Base-by-base conservation (phyloP, 345 rosid species). In the Kandelia obovata region DNA sequence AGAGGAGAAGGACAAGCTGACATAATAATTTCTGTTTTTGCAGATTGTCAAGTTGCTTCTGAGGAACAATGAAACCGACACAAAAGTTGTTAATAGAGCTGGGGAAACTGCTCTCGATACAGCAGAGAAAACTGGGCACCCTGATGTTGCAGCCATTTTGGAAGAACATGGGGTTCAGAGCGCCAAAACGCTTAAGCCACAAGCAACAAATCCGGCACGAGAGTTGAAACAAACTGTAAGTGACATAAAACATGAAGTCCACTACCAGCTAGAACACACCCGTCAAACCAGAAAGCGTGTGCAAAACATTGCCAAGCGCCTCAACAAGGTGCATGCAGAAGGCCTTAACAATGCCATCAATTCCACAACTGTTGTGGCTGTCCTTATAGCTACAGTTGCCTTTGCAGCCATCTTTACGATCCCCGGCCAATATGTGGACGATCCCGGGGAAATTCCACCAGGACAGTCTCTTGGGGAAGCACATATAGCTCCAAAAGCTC, bases 291-390 rank as follows among this genome's bases (percentile, higher is more conserved):
- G 97, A 60, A 91, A 74, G 70, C 89, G 87, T 20, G 96, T 93
- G 56, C 97, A 91, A 64, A 94, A 92, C 69, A 91, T 93, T 5
- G 96, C 97, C 1, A 91, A 91, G 78, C 90, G 90, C 57, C 66
- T 93, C 61, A 88, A 87, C 80, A 91, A 91, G 78, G 88, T 93
- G 97, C 97, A 93, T 17, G 61, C 79, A 0, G 97, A 89, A 69
- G 98, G 98, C 56, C 94, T 93, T 25, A 92, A 93, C 89, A 93
- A 93, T 21, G 97, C 98, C 0, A 88, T 93, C 52, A 93, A 89
- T 81, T 91, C 97, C 71, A 89, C 98, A 20, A 94, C 98, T 0
- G 97, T 94, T 0, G 98, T 94, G 0, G 98, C 97, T 0, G 98
- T 91, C 64, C 86, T 94, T 25, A 94, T 94, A 19, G 97, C 98